Conservation (phyloP, 148 eudicot species). For the Diospyros kaki region DNA sequence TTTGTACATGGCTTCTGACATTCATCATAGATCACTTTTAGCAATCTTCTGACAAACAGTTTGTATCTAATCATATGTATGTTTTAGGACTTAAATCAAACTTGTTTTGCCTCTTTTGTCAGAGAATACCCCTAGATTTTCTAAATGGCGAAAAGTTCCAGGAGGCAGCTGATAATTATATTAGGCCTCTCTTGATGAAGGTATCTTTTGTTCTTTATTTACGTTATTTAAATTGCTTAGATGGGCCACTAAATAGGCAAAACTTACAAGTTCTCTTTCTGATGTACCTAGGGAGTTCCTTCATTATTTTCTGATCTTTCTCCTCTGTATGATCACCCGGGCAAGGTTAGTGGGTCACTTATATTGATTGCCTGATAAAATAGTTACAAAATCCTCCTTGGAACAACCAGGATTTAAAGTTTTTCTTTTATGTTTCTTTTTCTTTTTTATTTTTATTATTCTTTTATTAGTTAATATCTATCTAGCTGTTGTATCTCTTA, state of each 20-base stretch:
- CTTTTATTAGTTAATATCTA: background rate
- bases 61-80: background rate
- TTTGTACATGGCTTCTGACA: too few species aligned
- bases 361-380: slow-evolving; percentile 6
- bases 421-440: background rate
- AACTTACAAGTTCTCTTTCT: slow-evolving; percentile 19
- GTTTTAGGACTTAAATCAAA: background rate
- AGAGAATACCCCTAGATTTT: slow-evolving; percentile 98
- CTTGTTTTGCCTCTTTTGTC: slow-evolving; percentile 9
- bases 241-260: background rate
- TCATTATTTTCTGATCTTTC: slow-evolving; percentile 96
- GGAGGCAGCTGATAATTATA: slow-evolving; percentile 74
- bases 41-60: too few species aligned
- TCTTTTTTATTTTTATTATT: too few species aligned
- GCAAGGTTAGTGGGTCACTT: slow-evolving; percentile 60
- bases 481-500: slow-evolving; percentile 15
- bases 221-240: slow-evolving; percentile 7
- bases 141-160: slow-evolving; percentile 73
- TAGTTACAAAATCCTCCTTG: background rate
- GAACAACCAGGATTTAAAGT: background rate
- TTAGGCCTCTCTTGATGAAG: slow-evolving; percentile 85
- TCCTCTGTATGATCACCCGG: slow-evolving; percentile 90
- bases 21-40: too few species aligned
- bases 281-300: slow-evolving; percentile 78
- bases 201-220: slow-evolving; percentile 30